Evolutionary conservation across 2,329 filamentous ascomycete species (phyloP).

Genomic region (Ascochyta fabae): DNA sequence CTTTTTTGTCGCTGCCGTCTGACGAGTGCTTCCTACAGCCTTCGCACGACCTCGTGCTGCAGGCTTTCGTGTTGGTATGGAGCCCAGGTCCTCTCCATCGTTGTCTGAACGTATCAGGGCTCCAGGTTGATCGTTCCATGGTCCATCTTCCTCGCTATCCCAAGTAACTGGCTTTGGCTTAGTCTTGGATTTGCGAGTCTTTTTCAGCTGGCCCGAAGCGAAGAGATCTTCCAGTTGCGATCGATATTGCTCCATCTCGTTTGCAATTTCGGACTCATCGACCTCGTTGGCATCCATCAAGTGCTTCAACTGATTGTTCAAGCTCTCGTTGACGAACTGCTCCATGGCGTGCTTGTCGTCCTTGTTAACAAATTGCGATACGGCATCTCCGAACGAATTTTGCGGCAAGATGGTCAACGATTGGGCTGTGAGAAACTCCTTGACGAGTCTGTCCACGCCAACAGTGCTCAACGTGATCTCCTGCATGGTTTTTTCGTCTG

Average conservation of each 20-base stretch:
- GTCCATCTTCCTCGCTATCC: slow-evolving; percentile 89
- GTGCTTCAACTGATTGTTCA: slow-evolving; percentile 53
- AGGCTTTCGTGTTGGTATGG: slow-evolving; percentile 47
- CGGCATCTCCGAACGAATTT: slow-evolving; percentile 89
- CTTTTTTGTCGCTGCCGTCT: slow-evolving; percentile 39
- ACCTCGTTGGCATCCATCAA: slow-evolving; percentile 63
- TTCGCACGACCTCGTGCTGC: slow-evolving; percentile 56
- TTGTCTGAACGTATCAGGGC: slow-evolving; percentile 63
- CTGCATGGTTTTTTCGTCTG: slow-evolving; percentile 68
- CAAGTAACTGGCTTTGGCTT: slow-evolving; percentile 81
- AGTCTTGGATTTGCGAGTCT: slow-evolving; percentile 61
- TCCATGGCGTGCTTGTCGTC: slow-evolving; percentile 91
- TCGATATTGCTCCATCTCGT: slow-evolving; percentile 76
- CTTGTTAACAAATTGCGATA: slow-evolving; percentile 91
- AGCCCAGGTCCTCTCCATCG: slow-evolving; percentile 44
- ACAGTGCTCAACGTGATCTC: slow-evolving; percentile 73
- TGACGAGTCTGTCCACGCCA: slow-evolving; percentile 86
- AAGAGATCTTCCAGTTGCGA: slow-evolving; percentile 75
- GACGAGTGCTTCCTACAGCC: slow-evolving; percentile 47
- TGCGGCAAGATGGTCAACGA: slow-evolving; percentile 92
- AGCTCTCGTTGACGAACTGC: slow-evolving; percentile 54
- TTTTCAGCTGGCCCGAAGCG: slow-evolving; percentile 67
- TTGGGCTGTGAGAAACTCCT: slow-evolving; percentile 85
- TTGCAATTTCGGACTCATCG: slow-evolving; percentile 73
- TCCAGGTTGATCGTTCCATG: slow-evolving; percentile 80